Base-by-base conservation (phyloP, 768 basidiomycete genomes). In the Gymnopilus junonius region DNA sequence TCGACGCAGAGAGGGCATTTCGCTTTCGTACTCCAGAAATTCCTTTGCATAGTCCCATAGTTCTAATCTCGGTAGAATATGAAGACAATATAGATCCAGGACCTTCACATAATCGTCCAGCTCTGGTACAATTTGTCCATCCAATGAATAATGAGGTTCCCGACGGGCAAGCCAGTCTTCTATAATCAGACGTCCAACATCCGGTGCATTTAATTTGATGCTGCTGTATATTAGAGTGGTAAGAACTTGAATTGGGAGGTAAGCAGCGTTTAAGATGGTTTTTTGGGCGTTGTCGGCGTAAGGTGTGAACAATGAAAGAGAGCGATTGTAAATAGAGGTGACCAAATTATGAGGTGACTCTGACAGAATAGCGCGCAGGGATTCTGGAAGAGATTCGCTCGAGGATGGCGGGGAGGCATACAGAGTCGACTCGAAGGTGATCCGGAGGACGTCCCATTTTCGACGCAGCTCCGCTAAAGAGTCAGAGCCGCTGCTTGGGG, bases 391-490 rank as follows among this genome's bases (percentile, higher is more conserved):
- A 8, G 69, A 66, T 3, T 80, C 79, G 6, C 75, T 71, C 25
- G 80, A 72, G 1, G 76, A 55, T 20, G 87, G 83, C 1, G 86
- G 85, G 0, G 89, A 82, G 14, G 85, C 73, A 69, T 90, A 92
- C 27, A 91, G 75, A 0, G 89, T 92, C 1, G 88, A 86, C 71
- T 94, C 92, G 58, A 93, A 82, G 0, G 92, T 94, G 65, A 95
- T 89, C 25, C 93, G 84, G 7, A 95, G 86, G 59, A 95, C 87
- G 69, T 95, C 93, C 93, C 93, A 95, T 77, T 93, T 94, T 59
- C 88, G 81, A 17, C 93, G 86, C 63, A 87, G 79, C 21, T 83
- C 76, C 59, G 82, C 79, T 4, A 86, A 79, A 3, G 68, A 50
- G 62, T 87, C 87, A 12, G 73, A 68, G 8, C 67, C 34, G 7